A percentile compares a stretch with the other conserved stretches of the same genome.
These are phyloP conservation scores for Colletotrichum tropicale DNA, from an alignment of 2,329 filamentous ascomycete genomes.

Conservation along the genomic window DNA sequence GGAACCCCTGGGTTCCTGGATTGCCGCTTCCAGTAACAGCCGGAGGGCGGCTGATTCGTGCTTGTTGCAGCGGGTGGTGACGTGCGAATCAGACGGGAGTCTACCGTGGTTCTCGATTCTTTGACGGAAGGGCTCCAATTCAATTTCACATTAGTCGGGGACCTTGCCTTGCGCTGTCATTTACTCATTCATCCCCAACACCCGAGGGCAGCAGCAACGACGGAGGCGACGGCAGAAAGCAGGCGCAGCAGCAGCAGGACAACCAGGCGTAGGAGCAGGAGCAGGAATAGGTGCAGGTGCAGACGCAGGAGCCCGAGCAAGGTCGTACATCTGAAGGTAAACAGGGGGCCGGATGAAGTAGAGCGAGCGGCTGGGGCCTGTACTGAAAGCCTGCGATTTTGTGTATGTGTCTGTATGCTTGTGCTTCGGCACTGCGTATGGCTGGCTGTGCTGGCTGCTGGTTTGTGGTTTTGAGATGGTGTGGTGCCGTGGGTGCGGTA, in stretches of 20 bases:
- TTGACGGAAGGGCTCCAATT: not conserved
- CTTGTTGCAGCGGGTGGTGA: not conserved
- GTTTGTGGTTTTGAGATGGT: not conserved
- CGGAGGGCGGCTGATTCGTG: not conserved
- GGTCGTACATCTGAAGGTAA: constrained; percentile 3
- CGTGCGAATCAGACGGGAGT: not conserved
- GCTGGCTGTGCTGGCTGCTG: not conserved
- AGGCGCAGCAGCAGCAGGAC: not conserved
- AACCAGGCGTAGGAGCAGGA: not conserved
- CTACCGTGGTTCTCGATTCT: not conserved
- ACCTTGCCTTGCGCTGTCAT: not conserved
- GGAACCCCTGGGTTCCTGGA: constrained; percentile 4
- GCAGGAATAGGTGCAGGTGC: not conserved
- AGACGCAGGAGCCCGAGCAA: not conserved
- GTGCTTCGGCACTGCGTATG: not conserved
- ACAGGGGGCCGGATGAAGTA: not conserved
- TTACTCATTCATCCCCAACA: not conserved
- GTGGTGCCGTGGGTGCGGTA: not conserved
- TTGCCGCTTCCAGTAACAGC: not conserved
- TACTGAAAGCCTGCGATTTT: not conserved
- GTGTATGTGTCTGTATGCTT: not conserved
- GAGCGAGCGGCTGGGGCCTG: not conserved
- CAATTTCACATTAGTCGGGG: not conserved
- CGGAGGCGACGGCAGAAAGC: not conserved
- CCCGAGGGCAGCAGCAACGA: not conserved